phyloP scores from a whole-genome alignment of 805 yeast species.

The Vanderwaltozyma yarrowii region DNA sequence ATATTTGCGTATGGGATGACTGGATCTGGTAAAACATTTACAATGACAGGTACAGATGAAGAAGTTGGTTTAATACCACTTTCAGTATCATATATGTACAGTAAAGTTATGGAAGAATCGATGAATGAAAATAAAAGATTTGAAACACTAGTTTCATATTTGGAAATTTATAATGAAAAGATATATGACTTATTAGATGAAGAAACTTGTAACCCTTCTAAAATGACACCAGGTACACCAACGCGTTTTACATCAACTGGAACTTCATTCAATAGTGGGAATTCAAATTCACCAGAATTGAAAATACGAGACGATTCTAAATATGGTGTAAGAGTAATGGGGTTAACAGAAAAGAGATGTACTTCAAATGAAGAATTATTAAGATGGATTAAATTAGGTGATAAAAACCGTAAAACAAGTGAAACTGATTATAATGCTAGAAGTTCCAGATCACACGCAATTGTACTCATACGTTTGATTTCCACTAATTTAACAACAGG shows the following conservation, averaged over 20 bases:
- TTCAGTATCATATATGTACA: conserved; percentile 44
- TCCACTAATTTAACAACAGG: conserved; percentile 34
- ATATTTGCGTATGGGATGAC: conserved; percentile 94
- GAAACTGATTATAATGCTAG: conserved; percentile 84
- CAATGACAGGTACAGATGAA: conserved; percentile 62
- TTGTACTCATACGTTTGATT: conserved; percentile 56
- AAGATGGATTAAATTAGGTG: conserved; percentile 55
- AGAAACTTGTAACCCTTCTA: background rate
- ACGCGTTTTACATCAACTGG: conserved; percentile 6
- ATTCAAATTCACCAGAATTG: conserved; percentile 36
- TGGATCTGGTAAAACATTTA: conserved; percentile 82
- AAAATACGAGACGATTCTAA: conserved; percentile 67
- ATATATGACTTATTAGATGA: conserved; percentile 59
- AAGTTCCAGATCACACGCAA: conserved; percentile 87
- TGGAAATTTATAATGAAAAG: conserved; percentile 83
- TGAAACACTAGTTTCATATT: conserved; percentile 54
- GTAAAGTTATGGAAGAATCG: conserved; percentile 30
- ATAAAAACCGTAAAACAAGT: conserved; percentile 64
- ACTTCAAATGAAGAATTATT: conserved; percentile 49
- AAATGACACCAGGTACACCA: conserved; percentile 4
- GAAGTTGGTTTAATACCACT: conserved; percentile 67
- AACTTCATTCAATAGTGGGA: conserved; percentile 1
- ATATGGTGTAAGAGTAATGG: conserved; percentile 65
- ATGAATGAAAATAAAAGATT: conserved; percentile 24
- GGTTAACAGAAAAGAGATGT: conserved; percentile 56